Evolutionary conservation across 352 stramenopile species (phyloP).

Genomic region (Globisporangium viniferum): DNA sequence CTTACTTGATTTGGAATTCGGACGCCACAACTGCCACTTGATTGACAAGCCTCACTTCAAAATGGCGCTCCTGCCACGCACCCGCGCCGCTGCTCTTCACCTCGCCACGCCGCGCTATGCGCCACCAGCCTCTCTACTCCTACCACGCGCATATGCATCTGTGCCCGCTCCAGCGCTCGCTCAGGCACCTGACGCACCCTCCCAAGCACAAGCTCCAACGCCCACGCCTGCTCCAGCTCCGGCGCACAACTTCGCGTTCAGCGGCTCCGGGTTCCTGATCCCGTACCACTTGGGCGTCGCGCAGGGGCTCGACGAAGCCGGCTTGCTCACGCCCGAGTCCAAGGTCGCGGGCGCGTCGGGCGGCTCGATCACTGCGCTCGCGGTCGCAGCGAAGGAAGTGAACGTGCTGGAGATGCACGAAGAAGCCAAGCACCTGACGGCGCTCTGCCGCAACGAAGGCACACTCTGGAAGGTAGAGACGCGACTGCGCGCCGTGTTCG

Average conservation of each 20-base stretch:
- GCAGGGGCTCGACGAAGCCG: slow-evolving; percentile 47
- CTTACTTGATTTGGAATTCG: neutral
- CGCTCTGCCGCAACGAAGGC: slow-evolving; percentile 44
- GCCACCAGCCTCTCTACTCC: neutral
- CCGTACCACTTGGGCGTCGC: slow-evolving; percentile 77
- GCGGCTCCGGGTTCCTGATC: slow-evolving; percentile 74
- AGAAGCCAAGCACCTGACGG: slow-evolving; percentile 55
- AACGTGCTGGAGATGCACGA: slow-evolving; percentile 54
- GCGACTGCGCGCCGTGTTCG: slow-evolving; percentile 52
- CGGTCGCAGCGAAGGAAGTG: slow-evolving; percentile 46
- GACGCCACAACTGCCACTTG: neutral
- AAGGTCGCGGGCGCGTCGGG: slow-evolving; percentile 73
- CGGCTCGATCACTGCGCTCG: slow-evolving; percentile 60
- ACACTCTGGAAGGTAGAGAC: slow-evolving; percentile 71
- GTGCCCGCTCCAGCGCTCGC: neutral
- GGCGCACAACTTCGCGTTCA: slow-evolving; percentile 69
- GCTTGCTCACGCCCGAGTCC: slow-evolving; percentile 42
- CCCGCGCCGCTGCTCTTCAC: neutral
- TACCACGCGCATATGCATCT: neutral
- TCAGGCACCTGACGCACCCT: neutral
- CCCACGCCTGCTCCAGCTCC: neutral
- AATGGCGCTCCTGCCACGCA: slow-evolving; percentile 7
- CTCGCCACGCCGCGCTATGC: neutral
- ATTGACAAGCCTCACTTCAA: neutral
- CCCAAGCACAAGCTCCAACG: neutral